Percentiles rank a stretch among this genome's conserved stretches.
These are phyloP conservation scores for Pyrenophora teres DNA, from an alignment of 2,329 filamentous ascomycete species.

Conservation along the genomic window DNA sequence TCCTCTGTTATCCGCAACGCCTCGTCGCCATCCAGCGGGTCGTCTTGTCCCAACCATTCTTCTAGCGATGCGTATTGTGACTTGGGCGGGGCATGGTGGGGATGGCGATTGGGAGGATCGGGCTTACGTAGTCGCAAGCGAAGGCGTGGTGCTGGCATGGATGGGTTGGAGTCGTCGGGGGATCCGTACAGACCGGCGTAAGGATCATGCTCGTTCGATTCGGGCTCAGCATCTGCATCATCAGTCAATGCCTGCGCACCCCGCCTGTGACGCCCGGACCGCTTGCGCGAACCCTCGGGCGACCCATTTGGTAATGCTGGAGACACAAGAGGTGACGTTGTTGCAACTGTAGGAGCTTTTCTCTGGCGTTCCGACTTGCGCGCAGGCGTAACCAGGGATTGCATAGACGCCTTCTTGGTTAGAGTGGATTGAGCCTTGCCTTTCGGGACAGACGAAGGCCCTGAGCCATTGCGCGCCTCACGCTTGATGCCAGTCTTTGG, in stretches of 20 bases:
- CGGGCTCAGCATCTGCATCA: slow-evolving; percentile 16
- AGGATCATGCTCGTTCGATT: slow-evolving; percentile 23
- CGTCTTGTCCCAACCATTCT: slow-evolving; percentile 67
- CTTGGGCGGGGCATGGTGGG: slow-evolving; percentile 54
- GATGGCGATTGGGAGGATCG: slow-evolving; percentile 56
- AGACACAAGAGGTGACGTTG: slow-evolving; percentile 24
- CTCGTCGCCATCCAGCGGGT: slow-evolving; percentile 52
- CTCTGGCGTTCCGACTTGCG: slow-evolving; percentile 44
- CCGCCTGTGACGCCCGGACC: slow-evolving; percentile 30
- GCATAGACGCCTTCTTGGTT: slow-evolving; percentile 30
- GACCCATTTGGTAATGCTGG: slow-evolving; percentile 22
- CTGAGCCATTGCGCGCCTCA: slow-evolving; percentile 29
- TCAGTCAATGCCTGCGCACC: slow-evolving; percentile 24
- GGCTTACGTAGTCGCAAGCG: slow-evolving; percentile 59
- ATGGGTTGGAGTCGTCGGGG: slow-evolving; percentile 27
- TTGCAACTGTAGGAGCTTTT: slow-evolving; percentile 25
- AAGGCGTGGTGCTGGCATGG: slow-evolving; percentile 39
- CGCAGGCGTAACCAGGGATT: slow-evolving; percentile 28
- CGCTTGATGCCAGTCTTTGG: slow-evolving; percentile 27
- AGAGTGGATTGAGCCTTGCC: slow-evolving; percentile 22
- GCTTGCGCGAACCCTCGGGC: slow-evolving; percentile 26
- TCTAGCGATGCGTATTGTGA: slow-evolving; percentile 59
- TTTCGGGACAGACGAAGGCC: slow-evolving; percentile 19
- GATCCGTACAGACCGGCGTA: slow-evolving; percentile 29
- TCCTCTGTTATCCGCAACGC: slow-evolving; percentile 40